These are phyloP conservation scores for Triglochin maritima DNA, from an alignment of 106 monocot genomes.

Conservation along the genomic window DNA sequence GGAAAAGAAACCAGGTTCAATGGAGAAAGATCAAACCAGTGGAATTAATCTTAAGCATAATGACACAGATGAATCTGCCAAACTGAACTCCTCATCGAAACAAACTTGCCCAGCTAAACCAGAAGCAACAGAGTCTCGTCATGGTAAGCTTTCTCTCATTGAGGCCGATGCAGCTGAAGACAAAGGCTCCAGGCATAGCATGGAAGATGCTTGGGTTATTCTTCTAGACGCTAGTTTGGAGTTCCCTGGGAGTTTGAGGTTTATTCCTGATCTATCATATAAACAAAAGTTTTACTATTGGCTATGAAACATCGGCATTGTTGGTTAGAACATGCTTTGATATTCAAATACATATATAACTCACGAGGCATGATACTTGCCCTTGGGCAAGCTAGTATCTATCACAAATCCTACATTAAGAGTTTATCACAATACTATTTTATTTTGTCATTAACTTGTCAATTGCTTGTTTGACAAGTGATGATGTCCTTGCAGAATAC, in stretches of 20 bases:
- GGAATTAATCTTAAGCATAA: background rate
- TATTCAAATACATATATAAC: too few relatives aligned
- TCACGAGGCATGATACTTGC: too few relatives aligned
- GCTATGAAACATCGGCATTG: background rate
- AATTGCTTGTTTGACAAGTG: too few relatives aligned
- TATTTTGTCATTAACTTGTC: too few relatives aligned
- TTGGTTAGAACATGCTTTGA: too few relatives aligned
- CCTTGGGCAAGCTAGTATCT: too few relatives aligned
- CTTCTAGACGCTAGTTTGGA: conserved; percentile 58
- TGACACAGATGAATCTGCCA: conserved; percentile 1
- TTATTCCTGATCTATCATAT: background rate
- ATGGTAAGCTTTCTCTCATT: conserved; percentile 16
- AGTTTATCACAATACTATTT: too few relatives aligned
- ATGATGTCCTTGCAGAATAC: too few relatives aligned
- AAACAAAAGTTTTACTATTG: background rate
- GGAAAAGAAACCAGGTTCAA: background rate
- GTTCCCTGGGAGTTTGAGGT: conserved; percentile 66
- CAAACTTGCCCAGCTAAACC: conserved; percentile 8
- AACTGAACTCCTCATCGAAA: conserved; percentile 1
- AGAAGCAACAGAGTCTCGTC: conserved; percentile 4
- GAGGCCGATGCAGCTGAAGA: conserved; percentile 85
- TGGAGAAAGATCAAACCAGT: background rate
- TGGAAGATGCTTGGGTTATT: conserved; percentile 87
- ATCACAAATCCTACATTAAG: too few relatives aligned
- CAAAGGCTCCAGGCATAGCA: conserved; percentile 73